Base-by-base conservation (phyloP, 2,329 filamentous ascomycete genomes). In the Lecanoromycetidae sp. region DNA sequence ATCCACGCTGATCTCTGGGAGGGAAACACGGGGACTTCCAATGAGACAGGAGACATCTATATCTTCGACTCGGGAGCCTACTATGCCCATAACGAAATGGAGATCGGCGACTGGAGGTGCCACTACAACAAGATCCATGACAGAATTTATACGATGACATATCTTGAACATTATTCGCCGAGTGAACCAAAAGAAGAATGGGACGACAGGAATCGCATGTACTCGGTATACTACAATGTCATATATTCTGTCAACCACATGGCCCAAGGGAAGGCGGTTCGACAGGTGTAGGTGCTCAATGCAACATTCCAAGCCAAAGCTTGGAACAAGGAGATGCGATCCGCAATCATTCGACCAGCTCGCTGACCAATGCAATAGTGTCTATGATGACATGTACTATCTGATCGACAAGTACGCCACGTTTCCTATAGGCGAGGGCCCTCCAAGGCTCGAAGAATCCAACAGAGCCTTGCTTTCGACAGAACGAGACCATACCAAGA, bases 61-160 rank as follows among this genome's bases (percentile, higher is more conserved):
- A 53, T 68, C 13, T 69, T 66, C 42, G 66, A 69, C 48, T 57
- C 61, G 0, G 62, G 58, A 1, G 57, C 54, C 0, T 64, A 60
- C 43, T 69, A 65, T 48, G 66, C 61, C 0, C 67, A 70, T 48
- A 63, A 68, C 34, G 66, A 70, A 52, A 60, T 60, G 57, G 60
- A 61, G 27, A 44, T 61, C 1, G 58, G 53, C 7, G 57, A 56
- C 4, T 64, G 61, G 61, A 46, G 60, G 9, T 55, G 53, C 23
- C 43, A 53, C 15, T 51, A 56, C 26, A 46, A 54, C 33, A 36
- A 54, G 19, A 50, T 53, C 13, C 30, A 52, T 37, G 30, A 38
- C 23, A 51, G 55, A 13, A 32, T 51, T 13, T 57, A 57, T 25
- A 53, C 49, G 19, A 39, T 15, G 19, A 44, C 48, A 10, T 59